Evolutionary conservation across 2,329 filamentous ascomycete species (phyloP).

Genomic region (Aspergillus neoniger): DNA sequence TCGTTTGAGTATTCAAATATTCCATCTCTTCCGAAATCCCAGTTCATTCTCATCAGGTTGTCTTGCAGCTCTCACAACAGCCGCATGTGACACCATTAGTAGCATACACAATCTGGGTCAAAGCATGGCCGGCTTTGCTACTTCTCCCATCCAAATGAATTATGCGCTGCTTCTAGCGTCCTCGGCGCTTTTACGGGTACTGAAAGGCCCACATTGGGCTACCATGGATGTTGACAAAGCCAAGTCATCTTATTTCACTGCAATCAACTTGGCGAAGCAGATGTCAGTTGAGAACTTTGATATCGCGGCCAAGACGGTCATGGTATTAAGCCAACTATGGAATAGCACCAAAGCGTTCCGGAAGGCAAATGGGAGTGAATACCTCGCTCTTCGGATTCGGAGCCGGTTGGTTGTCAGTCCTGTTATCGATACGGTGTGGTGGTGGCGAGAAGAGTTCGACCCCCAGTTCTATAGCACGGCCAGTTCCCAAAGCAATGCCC

Average conservation of each 20-base stretch:
- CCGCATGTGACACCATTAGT: conserved; percentile 36
- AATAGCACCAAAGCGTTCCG: conserved; percentile 45
- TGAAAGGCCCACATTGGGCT: conserved; percentile 37
- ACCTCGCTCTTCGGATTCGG: conserved; percentile 40
- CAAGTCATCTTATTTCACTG: conserved; percentile 36
- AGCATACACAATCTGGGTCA: conserved; percentile 27
- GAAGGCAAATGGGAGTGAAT: conserved; percentile 40
- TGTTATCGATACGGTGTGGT: conserved; percentile 44
- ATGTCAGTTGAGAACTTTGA: conserved; percentile 43
- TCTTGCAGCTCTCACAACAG: conserved; percentile 28
- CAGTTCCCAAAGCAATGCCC: conserved; percentile 15
- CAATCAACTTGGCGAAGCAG: conserved; percentile 42
- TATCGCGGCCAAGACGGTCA: conserved; percentile 34
- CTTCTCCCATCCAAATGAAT: conserved; percentile 31
- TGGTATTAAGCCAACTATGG: conserved; percentile 42
- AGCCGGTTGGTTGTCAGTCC: conserved; percentile 41
- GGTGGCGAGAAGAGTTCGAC: conserved; percentile 48
- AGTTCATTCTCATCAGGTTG: conserved; percentile 30
- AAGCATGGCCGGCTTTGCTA: conserved; percentile 23
- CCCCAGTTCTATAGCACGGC: conserved; percentile 22
- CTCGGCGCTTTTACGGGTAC: conserved; percentile 37
- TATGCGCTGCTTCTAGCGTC: conserved; percentile 36
- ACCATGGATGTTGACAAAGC: conserved; percentile 39
- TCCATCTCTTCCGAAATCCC: conserved; percentile 40
- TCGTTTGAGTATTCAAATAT: conserved; percentile 37